Evolutionary conservation across 148 eudicot species (phyloP), one percentile per base, ranked within the genome.

Genomic region (Nyssa sinensis): DNA sequence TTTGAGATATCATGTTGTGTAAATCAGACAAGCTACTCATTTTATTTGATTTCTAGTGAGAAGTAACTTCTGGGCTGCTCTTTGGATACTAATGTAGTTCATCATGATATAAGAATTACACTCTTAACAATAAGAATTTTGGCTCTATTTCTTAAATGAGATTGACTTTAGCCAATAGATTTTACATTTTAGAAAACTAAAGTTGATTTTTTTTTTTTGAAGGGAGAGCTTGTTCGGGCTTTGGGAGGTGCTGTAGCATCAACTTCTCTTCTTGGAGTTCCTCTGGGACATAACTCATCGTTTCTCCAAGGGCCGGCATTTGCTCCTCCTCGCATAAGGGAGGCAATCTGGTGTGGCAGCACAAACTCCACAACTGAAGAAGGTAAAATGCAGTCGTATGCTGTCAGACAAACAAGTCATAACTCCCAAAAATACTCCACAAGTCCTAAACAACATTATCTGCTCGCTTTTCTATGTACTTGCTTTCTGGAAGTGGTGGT

Each of bases 251-350:
- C 91, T 35, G 83, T 78, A 76, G 97, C 98, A 62, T 79, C 94
- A 24, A 32, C 97, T 27, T 78, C 96, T 84, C 96, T 94, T 75
- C 88, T 94, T 75, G 98, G 98, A 77, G 90, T 94, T 63, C 98
- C 97, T 75, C 79, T 94, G 59, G 98, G 98, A 70, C 98, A 94
- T 67, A 94, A 94, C 72, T 94, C 98, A 64, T 94, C 98, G 12
- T 94, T 94, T 84, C 92, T 92, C 51, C 98, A 94, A 55, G 98
- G 98, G 58, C 98, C 98, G 30, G 98, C 98, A 65, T 94, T 94
- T 88, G 98, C 98, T 53, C 98, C 97, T 75, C 98, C 98, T 23
- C 89, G 90, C 44, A 92, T 94, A 73, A 82, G 98, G 75, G 97
- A 94, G 78, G 93, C 98, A 57, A 94, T 94, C 35, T 94, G 98